Evolutionary conservation across 306 rosid genomes (phyloP), one percentile per base, ranked within the genome.

Genomic region (Vachellia pachyceras): DNA sequence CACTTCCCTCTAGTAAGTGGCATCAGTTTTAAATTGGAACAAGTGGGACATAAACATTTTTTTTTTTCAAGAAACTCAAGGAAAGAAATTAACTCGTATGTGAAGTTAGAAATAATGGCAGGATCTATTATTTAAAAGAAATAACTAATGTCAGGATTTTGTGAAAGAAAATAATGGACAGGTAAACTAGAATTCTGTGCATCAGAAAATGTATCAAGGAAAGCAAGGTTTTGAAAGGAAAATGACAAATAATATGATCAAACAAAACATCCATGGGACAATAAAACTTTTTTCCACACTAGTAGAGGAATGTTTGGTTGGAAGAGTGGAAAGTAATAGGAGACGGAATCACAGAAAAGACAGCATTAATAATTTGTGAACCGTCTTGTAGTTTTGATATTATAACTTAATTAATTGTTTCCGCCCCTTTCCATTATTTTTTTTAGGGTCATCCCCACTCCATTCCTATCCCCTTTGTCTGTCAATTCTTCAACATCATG

Each of bases 191-290:
- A 29, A 29, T 29, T 29, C 33, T 29, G 68, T 47, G 55, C 40
- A 73, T 41, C 57, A 67, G 42, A 79, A 81, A 78, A 63, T n/a
- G 36, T 63, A 44, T 22, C 65, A 76, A 61, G 69, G 72, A 72
- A 73, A 68, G 33, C n/a, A 79, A 75, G 23, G 40, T 42, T 37
- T 61, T 73, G 63, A 63, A 73, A 69, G 78, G 39, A 69, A 85
- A 69, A 67, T 7, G 79, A 69, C 79, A 73, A 82, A 39, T 36
- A 80, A 49, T 36, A 63, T 70, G 57, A 70, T 37, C 17, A 47
- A 33, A 17, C 40, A 78, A 68, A 68, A 47, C 42, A 55, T 17
- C 68, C 37, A 79, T 6, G 47, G 61, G 37, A 66, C 40, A 79
- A 71, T 33, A 14, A 49, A 75, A 63, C 75, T 54, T 64, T 46